A percentile compares a stretch with the other conserved stretches of the same genome.
phyloP scores from a whole-genome alignment of 305 asterid genomes.

The Vinca major region DNA sequence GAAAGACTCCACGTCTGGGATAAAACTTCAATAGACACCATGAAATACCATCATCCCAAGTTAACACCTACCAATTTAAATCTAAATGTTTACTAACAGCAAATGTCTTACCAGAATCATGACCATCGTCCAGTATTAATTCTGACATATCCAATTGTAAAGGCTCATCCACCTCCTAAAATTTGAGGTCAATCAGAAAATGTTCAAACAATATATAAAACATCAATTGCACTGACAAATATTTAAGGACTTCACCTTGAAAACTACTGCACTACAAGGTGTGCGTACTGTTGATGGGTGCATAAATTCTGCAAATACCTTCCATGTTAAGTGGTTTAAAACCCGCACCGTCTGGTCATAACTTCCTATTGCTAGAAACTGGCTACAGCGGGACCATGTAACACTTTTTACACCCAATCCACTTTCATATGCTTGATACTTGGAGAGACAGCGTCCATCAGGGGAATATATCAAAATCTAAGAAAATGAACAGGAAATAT shows the following conservation, averaged over 20 bases:
- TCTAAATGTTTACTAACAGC: background rate
- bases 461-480: slow-evolving; percentile 92
- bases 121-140: slow-evolving; percentile 59
- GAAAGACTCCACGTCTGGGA: background rate
- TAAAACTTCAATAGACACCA: background rate
- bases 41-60: background rate
- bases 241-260: slow-evolving; percentile 47
- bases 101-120: slow-evolving; percentile 41
- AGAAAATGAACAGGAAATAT: slow-evolving; percentile 13
- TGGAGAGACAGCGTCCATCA: slow-evolving; percentile 90
- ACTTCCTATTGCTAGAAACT: slow-evolving; percentile 92
- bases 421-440: slow-evolving; percentile 96
- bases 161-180: slow-evolving; percentile 97
- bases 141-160: slow-evolving; percentile 85
- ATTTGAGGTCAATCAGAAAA: slow-evolving; percentile 11
- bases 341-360: slow-evolving; percentile 96
- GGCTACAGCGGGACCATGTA: slow-evolving; percentile 96
- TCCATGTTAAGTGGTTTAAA: slow-evolving; percentile 97
- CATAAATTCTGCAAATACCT: slow-evolving; percentile 92
- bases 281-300: slow-evolving; percentile 75
- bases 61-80: background rate
- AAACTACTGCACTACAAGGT: slow-evolving; percentile 92
- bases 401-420: slow-evolving; percentile 94
- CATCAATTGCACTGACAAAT: slow-evolving; percentile 9
- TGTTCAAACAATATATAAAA: slow-evolving; percentile 6